Conservation (phyloP, 257 asterid genomes). For the Anisodus tanguticus region DNA sequence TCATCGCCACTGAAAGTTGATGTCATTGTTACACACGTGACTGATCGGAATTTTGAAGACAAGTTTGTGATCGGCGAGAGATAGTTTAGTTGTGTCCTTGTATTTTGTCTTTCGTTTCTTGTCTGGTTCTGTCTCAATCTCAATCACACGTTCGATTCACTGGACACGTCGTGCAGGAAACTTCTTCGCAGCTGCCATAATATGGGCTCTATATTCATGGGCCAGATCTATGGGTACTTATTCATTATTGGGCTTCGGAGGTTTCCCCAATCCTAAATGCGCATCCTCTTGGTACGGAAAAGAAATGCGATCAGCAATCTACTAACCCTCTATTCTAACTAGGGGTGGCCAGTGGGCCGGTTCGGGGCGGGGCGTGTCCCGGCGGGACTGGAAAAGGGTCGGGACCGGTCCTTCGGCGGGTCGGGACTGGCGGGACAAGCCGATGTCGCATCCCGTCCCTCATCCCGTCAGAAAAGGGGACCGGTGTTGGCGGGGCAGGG, state of each 20-base stretch:
- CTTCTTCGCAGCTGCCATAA: background rate
- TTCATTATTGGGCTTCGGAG: background rate
- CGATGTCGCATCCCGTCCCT: too few species aligned
- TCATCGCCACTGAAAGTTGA: constrained; percentile 36
- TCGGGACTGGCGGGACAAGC: too few species aligned
- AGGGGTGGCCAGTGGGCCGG: too few species aligned
- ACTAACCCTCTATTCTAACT: too few species aligned
- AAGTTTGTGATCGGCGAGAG: background rate
- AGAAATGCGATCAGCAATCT: too few species aligned
- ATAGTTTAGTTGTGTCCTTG: background rate
- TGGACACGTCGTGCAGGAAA: constrained; percentile 1
- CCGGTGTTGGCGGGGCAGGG: too few species aligned
- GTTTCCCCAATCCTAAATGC: too few species aligned
- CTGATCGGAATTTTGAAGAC: background rate
- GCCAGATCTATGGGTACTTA: background rate
- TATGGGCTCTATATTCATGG: constrained; percentile 6
- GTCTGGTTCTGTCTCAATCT: background rate
- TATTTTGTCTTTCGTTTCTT: constrained; percentile 4
- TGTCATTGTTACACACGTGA: constrained; percentile 29
- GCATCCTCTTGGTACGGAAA: too few species aligned
- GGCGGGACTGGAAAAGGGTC: too few species aligned
- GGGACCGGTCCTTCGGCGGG: too few species aligned
- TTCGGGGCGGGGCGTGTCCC: too few species aligned
- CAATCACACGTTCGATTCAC: constrained; percentile 25
- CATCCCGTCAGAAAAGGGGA: too few species aligned